Base-by-base conservation (phyloP, 2,329 filamentous ascomycete species). In the Aspergillus texensis region DNA sequence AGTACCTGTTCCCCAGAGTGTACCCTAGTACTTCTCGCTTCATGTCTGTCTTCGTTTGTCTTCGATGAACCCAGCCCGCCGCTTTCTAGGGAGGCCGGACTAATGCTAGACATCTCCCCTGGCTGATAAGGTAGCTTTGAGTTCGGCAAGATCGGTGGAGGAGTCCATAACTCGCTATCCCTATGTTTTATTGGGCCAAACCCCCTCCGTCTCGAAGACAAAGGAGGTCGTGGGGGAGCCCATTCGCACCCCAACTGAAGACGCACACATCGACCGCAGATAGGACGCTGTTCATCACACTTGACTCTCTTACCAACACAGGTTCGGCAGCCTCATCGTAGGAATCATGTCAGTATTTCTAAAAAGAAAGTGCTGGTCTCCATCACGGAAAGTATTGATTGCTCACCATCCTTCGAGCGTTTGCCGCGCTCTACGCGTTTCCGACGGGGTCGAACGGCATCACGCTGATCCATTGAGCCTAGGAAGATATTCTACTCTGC, bases 301-400 rank as follows among this genome's bases (percentile, higher is more conserved):
- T 65, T 65, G 26, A 65, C 61, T 19, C 54, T 57, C 26, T 65
- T 65, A 28, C 24, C 45, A 21, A 63, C n/a, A 30, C 63, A 65
- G 5, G 61, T 65, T 5, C 50, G 52, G 19, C 63, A 65, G 26
- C 63, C 63, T 65, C 28, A 19, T 0, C 3, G 16, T 48, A 4
- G 2, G 45, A 14, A 26, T n/a, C 19, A 10, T n/a, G 19, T 53
- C 50, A 53, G 50, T 34, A 53, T 53, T 11, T 16, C 48, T 52
- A 16, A 8, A 5, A 28, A 28, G 16, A 16, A 5, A 11, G 30
- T 34, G 34, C 11, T 14, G 10, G 11, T 21, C n/a, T 26, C 14
- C 50, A 12, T 21, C 14, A 8, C 32, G 6, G 12, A 36, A 26
- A 36, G 19, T 21, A 11, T 10, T 36, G 28, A 24, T 48, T 48